phyloP scores from a whole-genome alignment of 1,139 yeast species.

The Yamadazyma atmosphaerica region DNA sequence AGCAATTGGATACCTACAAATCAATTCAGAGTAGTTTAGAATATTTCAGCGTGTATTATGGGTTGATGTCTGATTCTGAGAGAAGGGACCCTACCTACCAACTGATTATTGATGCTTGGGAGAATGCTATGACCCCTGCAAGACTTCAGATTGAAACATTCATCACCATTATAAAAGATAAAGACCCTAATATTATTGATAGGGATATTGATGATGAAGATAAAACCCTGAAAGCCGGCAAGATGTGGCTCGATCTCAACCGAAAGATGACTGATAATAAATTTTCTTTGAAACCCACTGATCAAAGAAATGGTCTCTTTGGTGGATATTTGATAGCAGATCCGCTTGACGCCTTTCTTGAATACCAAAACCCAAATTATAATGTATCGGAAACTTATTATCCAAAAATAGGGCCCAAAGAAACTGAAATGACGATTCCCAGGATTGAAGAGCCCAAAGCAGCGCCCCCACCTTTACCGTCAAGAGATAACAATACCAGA shows the following conservation, averaged over 20 bases:
- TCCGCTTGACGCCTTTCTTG: constrained; percentile 31
- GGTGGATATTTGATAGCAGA: constrained; percentile 32
- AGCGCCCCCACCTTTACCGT: constrained; percentile 30
- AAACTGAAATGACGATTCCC: constrained; percentile 18
- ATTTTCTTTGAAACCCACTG: constrained; percentile 29
- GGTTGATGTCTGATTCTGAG: constrained; percentile 21
- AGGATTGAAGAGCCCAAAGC: constrained; percentile 4
- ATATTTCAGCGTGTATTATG: constrained; percentile 41
- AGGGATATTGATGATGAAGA: constrained; percentile 33
- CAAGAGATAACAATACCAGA: constrained; percentile 25
- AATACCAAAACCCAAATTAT: constrained; percentile 28
- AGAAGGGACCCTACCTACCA: constrained; percentile 18
- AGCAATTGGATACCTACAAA: constrained; percentile 31
- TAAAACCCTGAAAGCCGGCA: constrained; percentile 19
- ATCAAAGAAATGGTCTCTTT: constrained; percentile 34
- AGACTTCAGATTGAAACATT: constrained; percentile 40
- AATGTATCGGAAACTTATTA: constrained; percentile 32
- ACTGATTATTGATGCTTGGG: constrained; percentile 35
- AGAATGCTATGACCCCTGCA: constrained; percentile 27
- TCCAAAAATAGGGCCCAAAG: constrained; percentile 25
- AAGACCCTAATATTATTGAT: constrained; percentile 33
- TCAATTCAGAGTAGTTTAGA: constrained; percentile 27
- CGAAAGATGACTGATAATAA: constrained; percentile 23
- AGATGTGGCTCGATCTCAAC: constrained; percentile 30
- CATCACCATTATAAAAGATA: constrained; percentile 27